Evolutionary conservation across 2,329 filamentous ascomycete species (phyloP), one percentile per base, ranked within the genome.

Genomic region (Trichoderma pleuroti): DNA sequence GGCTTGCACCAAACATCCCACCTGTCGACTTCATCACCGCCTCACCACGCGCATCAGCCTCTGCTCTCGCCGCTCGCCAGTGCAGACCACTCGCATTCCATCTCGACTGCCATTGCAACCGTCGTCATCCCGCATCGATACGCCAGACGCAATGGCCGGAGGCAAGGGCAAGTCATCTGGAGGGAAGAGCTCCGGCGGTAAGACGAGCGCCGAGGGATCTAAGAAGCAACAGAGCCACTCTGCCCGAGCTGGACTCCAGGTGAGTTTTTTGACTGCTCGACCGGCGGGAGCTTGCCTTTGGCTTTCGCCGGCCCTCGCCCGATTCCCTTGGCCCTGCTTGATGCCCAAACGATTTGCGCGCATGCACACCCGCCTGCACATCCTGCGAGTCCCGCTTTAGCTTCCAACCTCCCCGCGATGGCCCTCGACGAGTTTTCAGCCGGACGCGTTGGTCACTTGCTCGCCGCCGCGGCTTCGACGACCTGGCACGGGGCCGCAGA

Each of bases 191-290:
- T 87, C 92, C 71, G 93, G 93, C 77, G 92, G 93, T 77, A 96
- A 96, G 87, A 87, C 86, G 63, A 84, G 85, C 72, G 84, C 79
- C 78, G 91, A 90, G 75, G 88, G 87, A 69, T 85, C 90, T 81
- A 93, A 92, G 86, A 97, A 97, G 86, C 91, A 93, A 80, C 93
- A 97, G 85, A 97, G 96, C 85, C 94, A 97, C 86, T 97, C 94
- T 78, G 93, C 93, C 80, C 94, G 96, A 83, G 94, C 94, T 81
- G 94, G 94, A 81, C 88, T 98, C 76, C 94, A 98, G 92, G 94
- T 98, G 87, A 87, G 93, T 76, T 63, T 67, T 67, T 34, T n/a
- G 54, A 26, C n/a, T 52, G 56, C 30, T 36, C 30, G 30, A 28
- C 28, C 61, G n/a, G 28, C 62, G 30, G 61, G 28, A 54, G 59